Percentiles rank a stretch among this genome's conserved stretches.
These are phyloP conservation scores for Wickerhamomyces bisporus DNA, from an alignment of 805 yeast species.

Conservation along the genomic window DNA sequence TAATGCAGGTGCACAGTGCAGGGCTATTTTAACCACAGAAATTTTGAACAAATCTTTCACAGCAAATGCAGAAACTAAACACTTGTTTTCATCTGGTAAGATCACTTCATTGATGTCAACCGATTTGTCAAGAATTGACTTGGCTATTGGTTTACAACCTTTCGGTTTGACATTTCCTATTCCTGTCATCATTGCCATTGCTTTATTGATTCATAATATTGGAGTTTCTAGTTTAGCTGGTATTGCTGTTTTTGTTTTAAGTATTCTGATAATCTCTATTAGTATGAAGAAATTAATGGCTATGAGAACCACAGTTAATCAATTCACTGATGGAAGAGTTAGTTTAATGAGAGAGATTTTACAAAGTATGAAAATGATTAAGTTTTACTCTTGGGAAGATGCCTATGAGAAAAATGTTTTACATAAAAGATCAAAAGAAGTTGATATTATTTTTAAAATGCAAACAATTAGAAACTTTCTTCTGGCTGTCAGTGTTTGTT, in stretches of 20 bases:
- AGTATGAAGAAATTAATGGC: constrained; percentile 43
- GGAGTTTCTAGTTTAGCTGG: constrained; percentile 71
- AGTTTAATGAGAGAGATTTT: constrained; percentile 56
- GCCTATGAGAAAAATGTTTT: constrained; percentile 57
- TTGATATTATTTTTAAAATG: constrained; percentile 48
- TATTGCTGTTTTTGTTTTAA: constrained; percentile 45
- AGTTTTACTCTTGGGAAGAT: constrained; percentile 82
- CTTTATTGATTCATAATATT: constrained; percentile 55
- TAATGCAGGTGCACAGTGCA: constrained; percentile 60
- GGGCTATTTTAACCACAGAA: constrained; percentile 62
- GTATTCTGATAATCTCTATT: constrained; percentile 39
- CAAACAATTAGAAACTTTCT: constrained; percentile 52
- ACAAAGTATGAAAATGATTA: constrained; percentile 61
- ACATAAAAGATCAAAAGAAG: constrained; percentile 52
- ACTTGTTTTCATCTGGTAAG: constrained; percentile 51
- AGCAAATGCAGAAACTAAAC: constrained; percentile 48
- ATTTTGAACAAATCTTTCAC: constrained; percentile 59
- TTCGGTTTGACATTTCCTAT: constrained; percentile 51
- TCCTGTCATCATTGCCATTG: constrained; percentile 60
- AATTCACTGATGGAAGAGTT: constrained; percentile 61
- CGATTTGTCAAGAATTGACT: constrained; percentile 69
- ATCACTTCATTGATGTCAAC: constrained; percentile 73
- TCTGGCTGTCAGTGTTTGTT: constrained; percentile 46
- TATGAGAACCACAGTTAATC: constrained; percentile 50
- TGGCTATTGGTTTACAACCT: constrained; percentile 59